These are phyloP conservation scores for Pleurotus tuber-regium DNA, from an alignment of 768 basidiomycete species.

Conservation along the genomic window DNA sequence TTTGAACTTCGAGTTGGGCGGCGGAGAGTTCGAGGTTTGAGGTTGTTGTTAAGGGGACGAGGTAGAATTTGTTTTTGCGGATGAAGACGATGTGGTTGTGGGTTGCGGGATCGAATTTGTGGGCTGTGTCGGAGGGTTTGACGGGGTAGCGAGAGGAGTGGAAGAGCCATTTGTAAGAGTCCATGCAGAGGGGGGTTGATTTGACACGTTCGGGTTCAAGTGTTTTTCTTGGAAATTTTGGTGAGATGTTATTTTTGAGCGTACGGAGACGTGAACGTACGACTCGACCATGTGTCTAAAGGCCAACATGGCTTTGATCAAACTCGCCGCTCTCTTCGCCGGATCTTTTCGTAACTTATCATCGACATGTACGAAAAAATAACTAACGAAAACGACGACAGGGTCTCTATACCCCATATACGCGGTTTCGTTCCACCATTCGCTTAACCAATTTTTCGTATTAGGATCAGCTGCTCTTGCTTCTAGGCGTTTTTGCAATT, in stretches of 20 bases:
- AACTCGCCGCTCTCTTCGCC: conserved; percentile 72
- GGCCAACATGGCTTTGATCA: conserved; percentile 81
- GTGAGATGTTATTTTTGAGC: too few species aligned
- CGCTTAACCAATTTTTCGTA: conserved; percentile 93
- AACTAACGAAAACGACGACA: conserved; percentile 90
- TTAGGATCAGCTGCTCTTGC: conserved; percentile 55
- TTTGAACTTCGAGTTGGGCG: conserved; percentile 80
- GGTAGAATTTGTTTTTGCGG: conserved; percentile 89
- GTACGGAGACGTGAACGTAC: too few species aligned
- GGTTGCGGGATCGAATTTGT: conserved; percentile 68
- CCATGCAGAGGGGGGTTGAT: conserved; percentile 84
- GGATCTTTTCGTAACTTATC: conserved; percentile 51
- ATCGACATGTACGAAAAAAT: conserved; percentile 88
- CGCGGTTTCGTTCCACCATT: conserved; percentile 98
- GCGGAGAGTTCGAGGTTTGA: conserved; percentile 60
- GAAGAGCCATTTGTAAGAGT: conserved; percentile 96
- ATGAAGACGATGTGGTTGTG: conserved; percentile 91
- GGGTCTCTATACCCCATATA: conserved; percentile 88
- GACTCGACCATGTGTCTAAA: conserved; percentile 84
- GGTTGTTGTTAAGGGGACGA: conserved; percentile 58
- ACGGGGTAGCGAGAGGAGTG: conserved; percentile 88
- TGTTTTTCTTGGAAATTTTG: conserved; percentile 43
- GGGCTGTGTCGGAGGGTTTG: conserved; percentile 79
- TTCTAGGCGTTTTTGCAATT: conserved; percentile 77
- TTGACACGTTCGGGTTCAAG: conserved; percentile 88